Evolutionary conservation across 495 filamentous ascomycete species (phyloP), one percentile per base, ranked within the genome.

Genomic region (Talaromyces stipitatus): DNA sequence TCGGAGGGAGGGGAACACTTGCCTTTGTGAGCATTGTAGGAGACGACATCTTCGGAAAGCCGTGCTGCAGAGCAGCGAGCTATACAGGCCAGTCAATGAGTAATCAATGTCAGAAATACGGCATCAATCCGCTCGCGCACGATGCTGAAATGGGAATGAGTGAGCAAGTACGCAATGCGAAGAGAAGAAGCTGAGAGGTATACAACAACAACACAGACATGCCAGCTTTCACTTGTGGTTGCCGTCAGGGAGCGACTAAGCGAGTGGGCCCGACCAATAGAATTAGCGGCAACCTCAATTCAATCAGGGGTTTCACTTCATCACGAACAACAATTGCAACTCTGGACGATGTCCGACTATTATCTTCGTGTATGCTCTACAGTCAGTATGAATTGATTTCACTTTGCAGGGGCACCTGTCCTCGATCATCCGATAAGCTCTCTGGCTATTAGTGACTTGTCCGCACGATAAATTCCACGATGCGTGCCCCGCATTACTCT

Each of bases 21-120:
- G 28, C 56, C 28, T 57, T 27, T 60, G 87, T 90, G 73, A 90
- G 82, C 86, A 90, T 90, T 68, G 80, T 82, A 60, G 82, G 82
- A 54, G 83, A 84, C 64, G 83, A 84, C 85, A 88, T 89, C 62
- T 77, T 84, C 78, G 68, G 54, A 18, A 36, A 69, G 70, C 73
- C 71, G 69, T 76, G 75, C 75, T 72, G 73, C 75, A 72, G 60
- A 73, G 73, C 68, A 70, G 69, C 73, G 72, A 71, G 72, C 73
- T 74, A 72, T 69, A 67, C 72, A 72, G 72, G 58, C 62, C 66
- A 60, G 60, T 63, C 48, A 66, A 30, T 55, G 61, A 60, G 32
- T 60, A 28, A 61, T 66, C 60, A 41, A 41, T 36, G 9, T 18
- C 24, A 46, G 24, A 28, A 30, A 46, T 3, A 14, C 36, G 23